Evolutionary conservation across 345 rosid species (phyloP).

Genomic region (Gossypium rotundifolium): DNA sequence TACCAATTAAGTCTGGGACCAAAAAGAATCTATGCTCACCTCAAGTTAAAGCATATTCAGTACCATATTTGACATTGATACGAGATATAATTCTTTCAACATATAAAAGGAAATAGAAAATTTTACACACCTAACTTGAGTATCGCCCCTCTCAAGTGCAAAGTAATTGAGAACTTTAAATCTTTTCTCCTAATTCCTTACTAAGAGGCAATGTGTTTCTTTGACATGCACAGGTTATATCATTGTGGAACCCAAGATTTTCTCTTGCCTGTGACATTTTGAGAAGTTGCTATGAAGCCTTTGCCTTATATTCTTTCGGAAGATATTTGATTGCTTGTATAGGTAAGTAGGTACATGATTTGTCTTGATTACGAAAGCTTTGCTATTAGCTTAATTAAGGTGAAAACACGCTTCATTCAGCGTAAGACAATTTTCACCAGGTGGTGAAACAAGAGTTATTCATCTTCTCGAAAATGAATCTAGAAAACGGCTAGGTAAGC

Average conservation of each 20-base stretch:
- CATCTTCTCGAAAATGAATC: slow-evolving; percentile 60
- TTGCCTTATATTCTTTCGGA: slow-evolving; percentile 81
- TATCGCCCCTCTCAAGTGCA: background rate
- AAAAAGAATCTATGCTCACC: background rate
- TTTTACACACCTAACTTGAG: too few relatives aligned
- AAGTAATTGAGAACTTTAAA: background rate
- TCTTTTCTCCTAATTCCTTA: background rate
- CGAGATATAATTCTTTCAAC: too few relatives aligned
- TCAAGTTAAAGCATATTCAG: background rate
- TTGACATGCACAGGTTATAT: slow-evolving; percentile 40
- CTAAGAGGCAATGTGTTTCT: background rate
- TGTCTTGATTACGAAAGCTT: background rate
- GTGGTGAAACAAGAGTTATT: slow-evolving; percentile 64
- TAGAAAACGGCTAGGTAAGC: slow-evolving; percentile 27
- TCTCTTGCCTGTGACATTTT: slow-evolving; percentile 72
- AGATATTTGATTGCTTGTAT: slow-evolving; percentile 87
- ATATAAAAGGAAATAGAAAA: too few relatives aligned
- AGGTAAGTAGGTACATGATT: slow-evolving; percentile 59
- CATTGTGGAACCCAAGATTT: slow-evolving; percentile 51
- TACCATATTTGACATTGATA: background rate
- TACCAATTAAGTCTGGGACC: too few relatives aligned
- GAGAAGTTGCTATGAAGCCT: slow-evolving; percentile 88
- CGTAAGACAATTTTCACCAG: slow-evolving; percentile 20
- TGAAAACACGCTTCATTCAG: background rate
- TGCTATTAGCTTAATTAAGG: too few relatives aligned